Percentiles rank a stretch among this genome's conserved stretches.
phyloP scores from a whole-genome alignment of 208 protist genomes.

The Acanthamoeba sp. region DNA sequence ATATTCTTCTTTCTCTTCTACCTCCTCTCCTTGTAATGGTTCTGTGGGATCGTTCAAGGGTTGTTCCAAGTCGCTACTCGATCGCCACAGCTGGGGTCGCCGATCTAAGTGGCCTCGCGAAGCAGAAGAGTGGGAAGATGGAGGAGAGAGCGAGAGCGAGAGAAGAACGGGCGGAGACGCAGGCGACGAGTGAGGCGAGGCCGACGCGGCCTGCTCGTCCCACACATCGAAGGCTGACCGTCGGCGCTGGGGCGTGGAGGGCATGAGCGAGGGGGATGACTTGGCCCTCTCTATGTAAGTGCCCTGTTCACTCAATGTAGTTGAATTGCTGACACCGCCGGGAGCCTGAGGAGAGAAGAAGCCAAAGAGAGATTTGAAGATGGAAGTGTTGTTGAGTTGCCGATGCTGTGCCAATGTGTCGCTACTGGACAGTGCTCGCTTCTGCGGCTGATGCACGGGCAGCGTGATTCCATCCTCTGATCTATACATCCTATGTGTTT shows the following conservation, averaged over 20 bases:
- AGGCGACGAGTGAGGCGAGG: not conserved
- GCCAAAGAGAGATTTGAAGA: slow-evolving; percentile 33
- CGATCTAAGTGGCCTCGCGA: not conserved
- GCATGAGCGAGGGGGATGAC: not conserved
- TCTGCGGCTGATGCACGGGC: not conserved
- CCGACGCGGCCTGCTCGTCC: not conserved
- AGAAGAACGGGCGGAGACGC: not conserved
- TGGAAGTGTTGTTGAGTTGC: not conserved
- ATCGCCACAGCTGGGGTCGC: not conserved
- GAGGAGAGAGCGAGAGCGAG: not conserved
- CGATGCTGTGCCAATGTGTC: not conserved
- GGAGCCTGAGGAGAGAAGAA: slow-evolving; percentile 17
- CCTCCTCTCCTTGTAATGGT: slow-evolving; percentile 9
- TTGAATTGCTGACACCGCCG: not conserved
- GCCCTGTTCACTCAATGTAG: not conserved
- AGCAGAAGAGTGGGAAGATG: not conserved
- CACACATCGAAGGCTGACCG: not conserved
- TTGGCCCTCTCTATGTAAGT: not conserved
- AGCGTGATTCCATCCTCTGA: no score
- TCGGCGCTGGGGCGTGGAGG: not conserved
- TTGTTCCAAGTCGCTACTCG: not conserved
- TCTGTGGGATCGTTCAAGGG: not conserved
- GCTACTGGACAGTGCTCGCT: not conserved
- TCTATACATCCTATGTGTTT: no score
- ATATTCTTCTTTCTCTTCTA: not conserved